These are phyloP conservation scores for Chloris gayana DNA, from an alignment of 176 grass and related monocot genomes.

Conservation along the genomic window DNA sequence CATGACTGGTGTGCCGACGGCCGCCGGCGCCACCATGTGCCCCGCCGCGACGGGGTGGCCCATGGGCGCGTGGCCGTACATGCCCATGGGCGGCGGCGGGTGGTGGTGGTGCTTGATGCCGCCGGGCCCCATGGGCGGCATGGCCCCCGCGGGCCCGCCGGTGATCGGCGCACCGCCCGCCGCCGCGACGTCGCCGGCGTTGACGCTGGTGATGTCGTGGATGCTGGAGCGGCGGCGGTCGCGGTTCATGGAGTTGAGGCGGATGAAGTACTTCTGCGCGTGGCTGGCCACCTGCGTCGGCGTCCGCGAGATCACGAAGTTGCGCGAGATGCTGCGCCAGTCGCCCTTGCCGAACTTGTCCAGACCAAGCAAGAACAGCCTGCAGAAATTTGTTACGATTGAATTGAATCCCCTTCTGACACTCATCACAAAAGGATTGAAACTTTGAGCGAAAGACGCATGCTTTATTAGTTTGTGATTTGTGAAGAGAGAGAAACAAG, in stretches of 20 bases:
- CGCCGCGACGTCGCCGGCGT: constrained; percentile 46
- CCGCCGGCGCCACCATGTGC: constrained; percentile 65
- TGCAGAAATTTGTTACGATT: not conserved
- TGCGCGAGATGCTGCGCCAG: constrained; percentile 98
- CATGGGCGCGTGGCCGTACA: constrained; percentile 69
- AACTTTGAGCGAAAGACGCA: not conserved
- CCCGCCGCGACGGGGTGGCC: constrained; percentile 69
- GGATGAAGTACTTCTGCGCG: constrained; percentile 98
- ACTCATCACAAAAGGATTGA: not conserved
- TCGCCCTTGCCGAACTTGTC: constrained; percentile 98
- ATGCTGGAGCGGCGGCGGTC: constrained; percentile 94
- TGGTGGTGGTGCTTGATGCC: constrained; percentile 56
- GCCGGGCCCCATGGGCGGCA: not conserved
- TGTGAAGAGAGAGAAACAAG: not conserved
- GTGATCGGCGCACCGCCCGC: constrained; percentile 42
- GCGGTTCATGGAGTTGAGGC: constrained; percentile 87
- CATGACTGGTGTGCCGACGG: constrained; percentile 87
- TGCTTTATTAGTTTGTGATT: no score
- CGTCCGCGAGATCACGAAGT: constrained; percentile 90
- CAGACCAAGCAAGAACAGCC: constrained; percentile 85
- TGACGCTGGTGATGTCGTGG: constrained; percentile 92
- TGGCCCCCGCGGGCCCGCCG: constrained; percentile 6
- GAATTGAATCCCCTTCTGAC: not conserved
- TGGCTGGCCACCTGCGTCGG: constrained; percentile 98
- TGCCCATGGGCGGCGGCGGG: constrained; percentile 45